Evolutionary conservation across 176 grass and related monocot species (phyloP).

Genomic region (Aegilops sharonensis): DNA sequence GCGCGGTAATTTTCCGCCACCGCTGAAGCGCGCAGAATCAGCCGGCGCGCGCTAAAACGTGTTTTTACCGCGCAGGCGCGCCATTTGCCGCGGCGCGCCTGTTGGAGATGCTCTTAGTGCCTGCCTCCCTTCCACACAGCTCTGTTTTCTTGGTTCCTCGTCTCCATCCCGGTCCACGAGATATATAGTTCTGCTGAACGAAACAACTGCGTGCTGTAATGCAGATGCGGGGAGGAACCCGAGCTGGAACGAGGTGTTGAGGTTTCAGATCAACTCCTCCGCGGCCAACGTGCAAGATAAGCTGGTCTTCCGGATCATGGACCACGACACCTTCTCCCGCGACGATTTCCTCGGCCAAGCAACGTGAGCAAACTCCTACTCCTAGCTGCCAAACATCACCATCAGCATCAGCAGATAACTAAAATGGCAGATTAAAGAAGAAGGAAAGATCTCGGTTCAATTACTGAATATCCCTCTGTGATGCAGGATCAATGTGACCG

Average conservation of each 20-base stretch:
- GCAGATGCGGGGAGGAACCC: constrained; percentile 76
- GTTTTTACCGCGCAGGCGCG: too few species aligned
- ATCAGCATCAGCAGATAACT: background rate
- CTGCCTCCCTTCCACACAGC: too few species aligned
- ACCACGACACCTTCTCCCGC: constrained; percentile 66
- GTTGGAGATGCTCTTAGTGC: too few species aligned
- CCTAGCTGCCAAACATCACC: background rate
- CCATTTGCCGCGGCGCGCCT: too few species aligned
- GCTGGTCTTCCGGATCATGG: constrained; percentile 64
- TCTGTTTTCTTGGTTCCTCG: too few species aligned
- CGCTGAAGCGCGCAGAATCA: too few species aligned
- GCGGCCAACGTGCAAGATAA: constrained; percentile 58
- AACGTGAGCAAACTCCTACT: constrained; percentile 40
- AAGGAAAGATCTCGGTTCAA: too few species aligned
- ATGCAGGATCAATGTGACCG: constrained; percentile 74
- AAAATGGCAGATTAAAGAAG: background rate
- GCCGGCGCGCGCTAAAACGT: too few species aligned
- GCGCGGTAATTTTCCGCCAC: too few species aligned
- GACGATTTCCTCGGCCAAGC: constrained; percentile 81
- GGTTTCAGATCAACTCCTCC: constrained; percentile 58
- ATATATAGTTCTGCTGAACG: too few species aligned
- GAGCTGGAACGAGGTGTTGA: constrained; percentile 87
- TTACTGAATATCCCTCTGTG: too few species aligned
- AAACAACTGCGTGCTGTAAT: background rate
- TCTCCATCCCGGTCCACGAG: too few species aligned